Percentiles rank a stretch among this genome's conserved stretches.
Evolutionary conservation across 2,329 filamentous ascomycete species (phyloP).

Genomic region (Corynespora cassiicola): DNA sequence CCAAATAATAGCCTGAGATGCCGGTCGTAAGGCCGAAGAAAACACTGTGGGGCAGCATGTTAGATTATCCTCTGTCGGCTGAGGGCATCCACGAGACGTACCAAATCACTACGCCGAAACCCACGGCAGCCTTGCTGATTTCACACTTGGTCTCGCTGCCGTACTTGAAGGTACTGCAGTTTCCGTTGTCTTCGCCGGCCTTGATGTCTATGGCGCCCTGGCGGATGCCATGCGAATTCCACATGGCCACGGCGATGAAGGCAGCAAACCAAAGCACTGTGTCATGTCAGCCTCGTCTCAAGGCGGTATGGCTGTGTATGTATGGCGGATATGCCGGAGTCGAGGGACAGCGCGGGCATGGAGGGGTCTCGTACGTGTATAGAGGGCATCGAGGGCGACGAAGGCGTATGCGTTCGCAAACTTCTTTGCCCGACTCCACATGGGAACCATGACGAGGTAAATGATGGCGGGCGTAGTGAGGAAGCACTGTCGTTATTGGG

Average conservation of each 20-base stretch:
- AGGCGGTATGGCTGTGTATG: too few relatives aligned
- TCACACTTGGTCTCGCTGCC: conserved; percentile 63
- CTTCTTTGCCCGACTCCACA: conserved; percentile 64
- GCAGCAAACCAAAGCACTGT: conserved; percentile 65
- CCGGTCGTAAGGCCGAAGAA: conserved; percentile 61
- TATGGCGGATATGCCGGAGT: background rate
- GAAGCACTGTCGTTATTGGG: conserved; percentile 59
- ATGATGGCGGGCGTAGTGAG: conserved; percentile 63
- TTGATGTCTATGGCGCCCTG: conserved; percentile 54
- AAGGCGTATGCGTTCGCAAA: conserved; percentile 69
- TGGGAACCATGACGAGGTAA: conserved; percentile 66
- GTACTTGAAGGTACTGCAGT: conserved; percentile 63
- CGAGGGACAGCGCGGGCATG: background rate
- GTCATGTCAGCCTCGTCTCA: conserved; percentile 7
- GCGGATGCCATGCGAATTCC: conserved; percentile 61
- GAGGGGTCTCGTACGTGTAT: conserved; percentile 34
- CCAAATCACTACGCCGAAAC: conserved; percentile 65
- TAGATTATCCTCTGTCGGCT: too few relatives aligned
- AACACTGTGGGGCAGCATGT: conserved; percentile 49
- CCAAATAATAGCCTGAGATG: conserved; percentile 62
- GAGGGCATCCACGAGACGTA: conserved; percentile 44
- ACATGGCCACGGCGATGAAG: conserved; percentile 63
- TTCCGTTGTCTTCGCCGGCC: conserved; percentile 48
- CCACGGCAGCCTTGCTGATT: conserved; percentile 61
- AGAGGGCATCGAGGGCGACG: conserved; percentile 61